These are phyloP conservation scores for Eucalyptus erythrocorys DNA, from an alignment of 345 rosid species.

Conservation along the genomic window DNA sequence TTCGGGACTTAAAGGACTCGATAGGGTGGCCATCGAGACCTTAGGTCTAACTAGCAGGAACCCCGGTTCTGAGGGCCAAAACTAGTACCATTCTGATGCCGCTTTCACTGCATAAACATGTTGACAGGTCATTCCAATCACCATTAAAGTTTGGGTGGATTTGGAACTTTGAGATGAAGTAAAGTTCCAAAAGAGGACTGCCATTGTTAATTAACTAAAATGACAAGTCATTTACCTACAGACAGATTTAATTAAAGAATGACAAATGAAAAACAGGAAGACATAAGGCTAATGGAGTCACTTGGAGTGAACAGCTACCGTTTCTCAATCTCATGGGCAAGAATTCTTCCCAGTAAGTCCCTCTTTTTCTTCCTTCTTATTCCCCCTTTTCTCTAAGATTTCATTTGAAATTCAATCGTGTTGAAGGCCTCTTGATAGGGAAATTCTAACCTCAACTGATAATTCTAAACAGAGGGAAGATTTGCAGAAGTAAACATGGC, in stretches of 20 bases:
- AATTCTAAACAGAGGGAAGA: constrained; percentile 45
- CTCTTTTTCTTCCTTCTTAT: neutral
- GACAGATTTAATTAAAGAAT: neutral
- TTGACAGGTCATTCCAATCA: neutral
- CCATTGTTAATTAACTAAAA: neutral
- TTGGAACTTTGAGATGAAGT: neutral
- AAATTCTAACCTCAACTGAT: neutral
- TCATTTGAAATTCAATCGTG: neutral
- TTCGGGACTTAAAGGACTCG: neutral
- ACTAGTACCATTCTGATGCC: neutral
- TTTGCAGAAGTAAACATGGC: constrained; percentile 40
- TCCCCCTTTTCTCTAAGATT: neutral
- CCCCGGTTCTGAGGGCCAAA: neutral
- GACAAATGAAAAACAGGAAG: constrained; percentile 31
- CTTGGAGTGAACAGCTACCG: constrained; percentile 62
- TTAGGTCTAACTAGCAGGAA: neutral
- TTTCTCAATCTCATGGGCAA: constrained; percentile 78
- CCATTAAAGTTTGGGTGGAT: neutral
- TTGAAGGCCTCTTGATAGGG: neutral
- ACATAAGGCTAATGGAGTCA: constrained; percentile 37
- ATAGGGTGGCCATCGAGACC: neutral
- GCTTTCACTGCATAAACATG: neutral
- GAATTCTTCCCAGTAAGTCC: constrained; percentile 64
- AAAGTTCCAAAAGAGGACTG: neutral
- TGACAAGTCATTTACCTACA: neutral